Evolutionary conservation across 2,329 filamentous ascomycete species (phyloP).

Genomic region (Lasiodiplodia sp.): DNA sequence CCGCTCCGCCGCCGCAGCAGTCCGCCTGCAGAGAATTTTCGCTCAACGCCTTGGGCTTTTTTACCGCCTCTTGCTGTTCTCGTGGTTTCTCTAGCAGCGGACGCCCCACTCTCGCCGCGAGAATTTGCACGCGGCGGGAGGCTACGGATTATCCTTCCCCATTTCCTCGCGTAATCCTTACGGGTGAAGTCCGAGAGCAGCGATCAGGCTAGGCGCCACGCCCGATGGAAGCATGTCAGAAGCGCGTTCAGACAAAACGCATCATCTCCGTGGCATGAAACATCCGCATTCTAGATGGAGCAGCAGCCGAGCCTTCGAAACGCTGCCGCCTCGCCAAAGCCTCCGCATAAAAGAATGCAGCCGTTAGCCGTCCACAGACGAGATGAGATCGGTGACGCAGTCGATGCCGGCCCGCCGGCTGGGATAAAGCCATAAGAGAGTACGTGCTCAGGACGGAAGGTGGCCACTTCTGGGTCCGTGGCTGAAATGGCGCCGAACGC

Average conservation of each 20-base stretch:
- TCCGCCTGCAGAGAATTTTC: slow-evolving; percentile 31
- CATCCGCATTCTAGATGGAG: slow-evolving; percentile 21
- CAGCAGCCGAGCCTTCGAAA: slow-evolving; percentile 23
- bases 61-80: slow-evolving; percentile 26
- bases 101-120: slow-evolving; percentile 25
- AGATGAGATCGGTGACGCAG: slow-evolving; percentile 24
- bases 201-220: slow-evolving; percentile 13
- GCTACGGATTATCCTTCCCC: slow-evolving; percentile 8
- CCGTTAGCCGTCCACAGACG: neutral
- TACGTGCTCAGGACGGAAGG: slow-evolving; percentile 28
- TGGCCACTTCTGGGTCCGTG: slow-evolving; percentile 23
- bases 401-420: slow-evolving; percentile 7
- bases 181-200: slow-evolving; percentile 24
- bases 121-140: slow-evolving; percentile 27
- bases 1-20: slow-evolving; percentile 28
- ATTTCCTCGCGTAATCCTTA: slow-evolving; percentile 30
- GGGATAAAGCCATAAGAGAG: slow-evolving; percentile 11
- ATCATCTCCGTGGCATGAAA: slow-evolving; percentile 29
- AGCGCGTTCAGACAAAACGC: slow-evolving; percentile 15
- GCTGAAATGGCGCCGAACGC: slow-evolving; percentile 29
- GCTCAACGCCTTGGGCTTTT: slow-evolving; percentile 20
- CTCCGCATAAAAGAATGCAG: slow-evolving; percentile 12
- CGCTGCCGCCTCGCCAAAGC: slow-evolving; percentile 12
- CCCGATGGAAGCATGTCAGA: slow-evolving; percentile 26
- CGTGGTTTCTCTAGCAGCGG: slow-evolving; percentile 26